Base-by-base conservation (phyloP, 2,329 filamentous ascomycete genomes). In the Ambrosiella xylebori region DNA sequence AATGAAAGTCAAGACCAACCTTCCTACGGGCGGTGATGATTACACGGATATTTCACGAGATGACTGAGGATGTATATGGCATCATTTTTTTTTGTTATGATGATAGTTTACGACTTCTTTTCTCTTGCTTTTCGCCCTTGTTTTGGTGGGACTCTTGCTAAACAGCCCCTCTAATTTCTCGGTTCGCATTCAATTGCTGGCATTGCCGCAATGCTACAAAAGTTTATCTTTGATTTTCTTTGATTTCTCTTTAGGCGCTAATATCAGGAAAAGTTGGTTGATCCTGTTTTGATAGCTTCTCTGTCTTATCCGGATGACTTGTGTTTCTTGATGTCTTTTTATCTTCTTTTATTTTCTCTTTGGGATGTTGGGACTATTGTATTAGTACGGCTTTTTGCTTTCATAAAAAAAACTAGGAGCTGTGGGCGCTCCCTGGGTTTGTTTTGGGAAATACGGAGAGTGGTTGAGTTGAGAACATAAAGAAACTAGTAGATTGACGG, bases 1-100 rank as follows among this genome's bases (percentile, higher is more conserved):
- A 59, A 65, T 70, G 61, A 68, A 68, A 63, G 70, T 74, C 65
- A 71, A 73, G 62, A 70, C 70, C 63, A 70, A 71, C 62, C 65
- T 51, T 9, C 8, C 19, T 15, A 36, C 6, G 8, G 19, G 17
- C 12, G 47, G 57, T 27, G 52, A 51, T 27, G 52, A 57, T 8
- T 47, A 27, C 27, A 27, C 27, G 27, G 5, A 27, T 27, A 27
- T 27, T 27, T 27, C 27, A 27, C 44, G 2, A 17, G n/a, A 17
- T 47, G 44, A 47, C 7, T 39, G 38, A 63, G 64, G 62, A 64
- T 64, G 63, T 64, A 64, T 64, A 66, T 66, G 64, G 63, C 66
- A 64, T 67, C n/a, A 51, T 50, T 57, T 13, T 59, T 47, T 58
- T 39, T 55, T 15, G 17, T 51, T 11, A 7, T 60, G 64, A 63